Evolutionary conservation across 1,284 basidiomycete genomes (phyloP), one percentile per base, ranked within the genome.

Genomic region (Ganoderma sinense): DNA sequence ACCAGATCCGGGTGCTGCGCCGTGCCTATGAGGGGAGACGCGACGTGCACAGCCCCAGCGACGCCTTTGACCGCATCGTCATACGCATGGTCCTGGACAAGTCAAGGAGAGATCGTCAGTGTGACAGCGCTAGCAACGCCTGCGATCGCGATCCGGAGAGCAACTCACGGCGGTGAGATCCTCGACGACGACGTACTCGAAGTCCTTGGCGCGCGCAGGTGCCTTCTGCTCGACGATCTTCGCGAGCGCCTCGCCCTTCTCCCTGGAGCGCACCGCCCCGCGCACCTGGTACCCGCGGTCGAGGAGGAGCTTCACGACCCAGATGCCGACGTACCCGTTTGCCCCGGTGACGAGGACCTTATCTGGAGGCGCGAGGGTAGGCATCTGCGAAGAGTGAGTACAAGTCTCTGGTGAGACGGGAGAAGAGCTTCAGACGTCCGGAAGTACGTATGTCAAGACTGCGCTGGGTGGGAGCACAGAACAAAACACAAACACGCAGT

Each of bases 191-290:
- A 83, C 83, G 75, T 85, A 78, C 72, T 86, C 84, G 69, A 88
- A 83, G 43, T 53, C 36, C 2, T 18, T 3, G 7, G 45, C 69
- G 67, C 83, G 81, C 62, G 82, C 82, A 7, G 81, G 83, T 71
- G 82, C 79, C 66, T 74, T 78, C 55, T 82, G 79, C 79, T 88
- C 89, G 39, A 85, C 73, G 51, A 86, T 76, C 64, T 78, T 75
- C 53, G 88, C 78, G 73, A 62, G 13, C 26, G 88, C 84, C 5
- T 84, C 79, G 11, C 84, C 86, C 78, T 90, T 91, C 14, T 75
- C 78, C 13, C 76, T 74, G 0, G 85, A 84, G n/a, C 89, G 84
- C 7, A 90, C 89, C 0, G 88, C 87, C 8, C 85, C 88, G 26
- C 88, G 83, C 20, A 91, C 89, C 16, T 82, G 76, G 74, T 81